Percentiles rank a stretch among this genome's conserved stretches.
Conservation (phyloP, 2,329 filamentous ascomycete genomes). For the Microsporum canis region DNA sequence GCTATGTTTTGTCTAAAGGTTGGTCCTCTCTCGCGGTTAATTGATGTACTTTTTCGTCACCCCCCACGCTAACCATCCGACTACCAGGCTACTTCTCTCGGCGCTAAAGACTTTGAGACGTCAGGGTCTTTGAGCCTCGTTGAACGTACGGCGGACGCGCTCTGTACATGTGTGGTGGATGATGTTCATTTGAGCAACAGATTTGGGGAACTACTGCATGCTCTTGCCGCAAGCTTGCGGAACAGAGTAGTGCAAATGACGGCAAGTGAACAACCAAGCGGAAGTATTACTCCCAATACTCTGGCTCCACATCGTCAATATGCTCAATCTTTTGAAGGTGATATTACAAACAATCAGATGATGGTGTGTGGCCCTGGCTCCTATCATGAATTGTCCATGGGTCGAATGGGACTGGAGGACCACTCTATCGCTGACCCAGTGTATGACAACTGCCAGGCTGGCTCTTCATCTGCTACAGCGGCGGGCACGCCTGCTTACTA, state of each 20-base stretch:
- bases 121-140: constrained; percentile 41
- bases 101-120: constrained; percentile 45
- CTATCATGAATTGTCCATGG: constrained; percentile 3
- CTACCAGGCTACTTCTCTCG: constrained; percentile 42
- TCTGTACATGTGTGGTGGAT: constrained; percentile 45
- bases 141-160: constrained; percentile 40
- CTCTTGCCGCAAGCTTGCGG: constrained; percentile 14
- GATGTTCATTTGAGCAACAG: constrained; percentile 54
- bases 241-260: constrained; percentile 11
- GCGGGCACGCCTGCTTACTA: constrained; percentile 9
- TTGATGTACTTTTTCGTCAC: not conserved
- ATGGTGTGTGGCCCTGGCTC: constrained; percentile 6
- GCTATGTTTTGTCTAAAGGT: constrained; percentile 47
- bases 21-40: constrained; percentile 5
- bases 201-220: constrained; percentile 36
- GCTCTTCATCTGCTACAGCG: constrained; percentile 6
- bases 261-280: constrained; percentile 9
- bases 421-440: constrained; percentile 7
- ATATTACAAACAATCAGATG: not conserved
- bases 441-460: constrained; percentile 3
- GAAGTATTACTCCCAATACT: constrained; percentile 12
- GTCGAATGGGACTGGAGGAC: constrained; percentile 1
- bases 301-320: constrained; percentile 8
- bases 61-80: not conserved
- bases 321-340: constrained; percentile 8